A percentile compares a stretch with the other conserved stretches of the same genome.
Evolutionary conservation across 2,329 filamentous ascomycete genomes (phyloP).

Genomic region (Pseudocercospora fijiensis): DNA sequence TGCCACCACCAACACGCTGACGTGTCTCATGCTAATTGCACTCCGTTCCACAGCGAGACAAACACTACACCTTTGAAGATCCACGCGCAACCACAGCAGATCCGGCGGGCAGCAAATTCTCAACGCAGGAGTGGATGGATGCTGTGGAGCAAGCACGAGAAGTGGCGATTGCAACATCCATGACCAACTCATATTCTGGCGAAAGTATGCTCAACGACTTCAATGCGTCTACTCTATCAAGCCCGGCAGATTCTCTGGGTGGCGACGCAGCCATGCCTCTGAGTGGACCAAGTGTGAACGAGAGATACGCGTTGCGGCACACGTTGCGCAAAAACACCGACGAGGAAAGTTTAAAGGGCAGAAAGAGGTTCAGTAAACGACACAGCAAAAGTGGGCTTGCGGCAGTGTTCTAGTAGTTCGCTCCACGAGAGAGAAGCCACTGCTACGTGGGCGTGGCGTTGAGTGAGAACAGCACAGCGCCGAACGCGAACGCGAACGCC

Average conservation of each 20-base stretch:
- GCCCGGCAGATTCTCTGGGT: constrained; percentile 71
- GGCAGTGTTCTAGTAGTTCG: constrained; percentile 66
- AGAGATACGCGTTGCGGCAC: constrained; percentile 33
- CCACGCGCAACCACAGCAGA: constrained; percentile 69
- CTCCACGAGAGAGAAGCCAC: constrained; percentile 8
- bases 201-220: constrained; percentile 48
- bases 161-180: constrained; percentile 67
- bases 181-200: constrained; percentile 63
- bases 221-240: constrained; percentile 60
- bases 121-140: constrained; percentile 89
- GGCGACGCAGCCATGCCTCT: constrained; percentile 46
- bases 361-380: constrained; percentile 79
- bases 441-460: background rate
- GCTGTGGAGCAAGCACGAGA: constrained; percentile 83
- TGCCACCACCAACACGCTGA: constrained; percentile 20
- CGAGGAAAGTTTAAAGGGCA: constrained; percentile 39
- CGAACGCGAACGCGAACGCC: background rate
- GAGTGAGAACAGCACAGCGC: background rate
- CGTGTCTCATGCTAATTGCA: constrained; percentile 11
- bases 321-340: constrained; percentile 42
- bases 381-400: constrained; percentile 94
- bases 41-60: constrained; percentile 63
- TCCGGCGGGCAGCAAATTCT: constrained; percentile 63
- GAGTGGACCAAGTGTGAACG: constrained; percentile 28
- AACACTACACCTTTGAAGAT: constrained; percentile 92